These are phyloP conservation scores for Leptographium radiaticola DNA, from an alignment of 2,329 filamentous ascomycete genomes.

Conservation along the genomic window DNA sequence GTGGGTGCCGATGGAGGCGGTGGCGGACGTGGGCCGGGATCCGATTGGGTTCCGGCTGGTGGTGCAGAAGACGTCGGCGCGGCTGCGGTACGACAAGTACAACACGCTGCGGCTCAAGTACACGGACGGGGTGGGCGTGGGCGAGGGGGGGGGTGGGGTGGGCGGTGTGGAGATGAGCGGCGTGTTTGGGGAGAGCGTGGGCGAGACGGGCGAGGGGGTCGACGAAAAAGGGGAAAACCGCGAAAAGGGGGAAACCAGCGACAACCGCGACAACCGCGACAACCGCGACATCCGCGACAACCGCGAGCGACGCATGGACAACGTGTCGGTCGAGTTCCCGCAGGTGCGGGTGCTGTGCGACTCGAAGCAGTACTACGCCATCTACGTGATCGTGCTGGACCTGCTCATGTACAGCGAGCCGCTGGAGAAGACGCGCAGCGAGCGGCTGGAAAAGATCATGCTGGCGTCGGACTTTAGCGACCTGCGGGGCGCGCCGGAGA, in stretches of 20 bases:
- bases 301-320: slow-evolving; percentile 59
- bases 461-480: slow-evolving; percentile 97
- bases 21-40: slow-evolving; percentile 90
- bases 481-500: slow-evolving; percentile 79
- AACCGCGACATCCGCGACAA: neutral
- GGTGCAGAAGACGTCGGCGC: slow-evolving; percentile 91
- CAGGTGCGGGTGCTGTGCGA: slow-evolving; percentile 91
- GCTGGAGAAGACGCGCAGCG: slow-evolving; percentile 89
- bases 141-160: slow-evolving; percentile 28
- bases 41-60: slow-evolving; percentile 97
- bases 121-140: slow-evolving; percentile 74
- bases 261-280: neutral
- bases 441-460: slow-evolving; percentile 96
- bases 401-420: slow-evolving; percentile 93
- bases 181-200: no score
- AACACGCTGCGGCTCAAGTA: slow-evolving; percentile 95
- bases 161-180: neutral
- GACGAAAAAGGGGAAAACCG: no score
- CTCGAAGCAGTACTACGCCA: slow-evolving; percentile 90
- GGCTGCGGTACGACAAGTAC: slow-evolving; percentile 92
- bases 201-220: neutral
- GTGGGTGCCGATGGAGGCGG: slow-evolving; percentile 96
- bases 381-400: slow-evolving; percentile 97
- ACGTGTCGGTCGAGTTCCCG: slow-evolving; percentile 93
- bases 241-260: no score